Evolutionary conservation across 495 filamentous ascomycete species (phyloP).

Genomic region (Penicillium atrosanguineum): DNA sequence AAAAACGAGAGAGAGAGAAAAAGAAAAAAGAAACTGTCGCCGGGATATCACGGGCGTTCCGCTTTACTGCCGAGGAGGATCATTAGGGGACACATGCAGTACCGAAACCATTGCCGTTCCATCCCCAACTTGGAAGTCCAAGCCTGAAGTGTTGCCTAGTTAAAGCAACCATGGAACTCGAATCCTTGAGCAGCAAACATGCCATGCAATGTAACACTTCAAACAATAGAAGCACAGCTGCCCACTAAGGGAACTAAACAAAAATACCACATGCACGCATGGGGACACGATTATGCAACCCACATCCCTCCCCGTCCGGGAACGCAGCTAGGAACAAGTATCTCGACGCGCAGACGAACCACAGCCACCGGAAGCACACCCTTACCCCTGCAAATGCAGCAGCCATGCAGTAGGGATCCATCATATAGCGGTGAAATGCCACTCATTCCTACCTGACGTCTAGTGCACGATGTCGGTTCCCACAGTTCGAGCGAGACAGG

Average conservation of each 20-base stretch:
- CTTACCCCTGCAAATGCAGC: background rate
- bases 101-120: background rate
- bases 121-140: background rate
- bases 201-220: background rate
- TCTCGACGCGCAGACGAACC: conserved; percentile 2
- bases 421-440: conserved; percentile 27
- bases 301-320: background rate
- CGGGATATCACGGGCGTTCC: background rate
- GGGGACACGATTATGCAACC: conserved; percentile 21
- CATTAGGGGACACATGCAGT: background rate
- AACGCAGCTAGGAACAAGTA: conserved; percentile 1
- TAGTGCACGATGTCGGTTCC: conserved; percentile 11
- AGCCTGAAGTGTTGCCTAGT: background rate
- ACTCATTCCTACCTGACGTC: background rate
- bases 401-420: conserved; percentile 8
- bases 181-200: background rate
- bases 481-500: conserved; percentile 7
- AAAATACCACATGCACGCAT: background rate
- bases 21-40: background rate
- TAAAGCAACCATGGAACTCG: background rate
- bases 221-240: background rate
- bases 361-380: background rate
- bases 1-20: background rate
- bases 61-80: conserved; percentile 3
- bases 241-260: background rate